Percentiles rank a stretch among this genome's conserved stretches.
phyloP scores from a whole-genome alignment of 2,329 filamentous ascomycete species.

The Alternaria ventricosa region DNA sequence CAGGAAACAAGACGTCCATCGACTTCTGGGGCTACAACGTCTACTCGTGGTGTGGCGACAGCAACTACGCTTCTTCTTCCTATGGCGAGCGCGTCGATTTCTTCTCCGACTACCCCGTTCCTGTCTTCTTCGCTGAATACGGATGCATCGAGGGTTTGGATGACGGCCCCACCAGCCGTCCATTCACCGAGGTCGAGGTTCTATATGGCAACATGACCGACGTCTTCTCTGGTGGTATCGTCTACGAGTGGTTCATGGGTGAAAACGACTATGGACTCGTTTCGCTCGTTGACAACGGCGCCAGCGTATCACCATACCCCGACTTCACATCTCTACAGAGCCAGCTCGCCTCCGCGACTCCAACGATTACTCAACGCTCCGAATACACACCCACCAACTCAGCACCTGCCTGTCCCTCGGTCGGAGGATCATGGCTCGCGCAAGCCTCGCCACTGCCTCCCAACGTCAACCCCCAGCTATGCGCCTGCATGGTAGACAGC shows the following conservation, averaged over 20 bases:
- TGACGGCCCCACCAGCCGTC: constrained; percentile 63
- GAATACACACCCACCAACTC: constrained; percentile 76
- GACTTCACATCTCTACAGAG: constrained; percentile 77
- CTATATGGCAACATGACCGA: constrained; percentile 85
- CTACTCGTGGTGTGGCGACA: constrained; percentile 97
- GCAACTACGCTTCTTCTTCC: constrained; percentile 74
- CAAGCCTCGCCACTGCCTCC: constrained; percentile 75
- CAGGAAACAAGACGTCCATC: constrained; percentile 64
- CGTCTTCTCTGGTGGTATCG: constrained; percentile 93
- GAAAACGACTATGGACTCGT: constrained; percentile 88
- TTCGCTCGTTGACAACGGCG: constrained; percentile 61
- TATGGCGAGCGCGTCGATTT: constrained; percentile 83
- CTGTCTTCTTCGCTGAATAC: constrained; percentile 98
- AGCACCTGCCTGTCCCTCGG: constrained; percentile 72
- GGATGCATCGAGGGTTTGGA: constrained; percentile 74
- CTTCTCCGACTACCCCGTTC: constrained; percentile 87
- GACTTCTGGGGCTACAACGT: constrained; percentile 99
- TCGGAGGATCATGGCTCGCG: constrained; percentile 71
- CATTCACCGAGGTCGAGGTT: constrained; percentile 82
- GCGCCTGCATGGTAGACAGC: constrained; percentile 80
- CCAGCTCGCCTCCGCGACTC: constrained; percentile 70
- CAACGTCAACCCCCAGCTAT: constrained; percentile 77
- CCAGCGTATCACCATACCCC: constrained; percentile 66
- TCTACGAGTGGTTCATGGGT: constrained; percentile 98
- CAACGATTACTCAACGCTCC: constrained; percentile 67